A percentile compares a stretch with the other conserved stretches of the same genome.
Evolutionary conservation across 2,329 filamentous ascomycete species (phyloP).

Genomic region (Alternaria rosae): DNA sequence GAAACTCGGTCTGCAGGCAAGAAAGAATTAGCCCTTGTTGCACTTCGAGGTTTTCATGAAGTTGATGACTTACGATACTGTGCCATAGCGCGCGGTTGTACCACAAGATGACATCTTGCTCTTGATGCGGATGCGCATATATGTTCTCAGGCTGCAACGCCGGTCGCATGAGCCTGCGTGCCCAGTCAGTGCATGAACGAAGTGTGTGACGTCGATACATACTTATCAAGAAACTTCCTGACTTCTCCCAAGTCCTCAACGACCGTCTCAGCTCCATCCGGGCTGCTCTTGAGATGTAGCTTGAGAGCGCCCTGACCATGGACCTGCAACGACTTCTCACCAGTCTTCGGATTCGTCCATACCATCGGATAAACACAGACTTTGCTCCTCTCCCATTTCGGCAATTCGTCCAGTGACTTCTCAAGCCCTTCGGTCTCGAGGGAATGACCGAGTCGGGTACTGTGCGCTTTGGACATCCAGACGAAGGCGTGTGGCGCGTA

Average conservation of each 20-base stretch:
- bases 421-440: constrained; percentile 16
- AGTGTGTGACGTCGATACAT: accelerated
- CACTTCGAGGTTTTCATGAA: not conserved
- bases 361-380: constrained; percentile 19
- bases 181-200: not conserved
- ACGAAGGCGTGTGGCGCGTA: constrained; percentile 56
- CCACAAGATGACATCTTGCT: constrained; percentile 23
- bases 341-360: constrained; percentile 18
- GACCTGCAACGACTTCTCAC: constrained; percentile 17
- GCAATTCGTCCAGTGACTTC: constrained; percentile 13
- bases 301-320: constrained; percentile 8
- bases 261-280: not conserved
- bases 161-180: constrained; percentile 11
- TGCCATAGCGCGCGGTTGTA: constrained; percentile 23
- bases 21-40: not conserved
- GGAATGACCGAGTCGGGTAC: constrained; percentile 12
- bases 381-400: constrained; percentile 13
- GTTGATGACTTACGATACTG: constrained; percentile 12
- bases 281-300: not conserved
- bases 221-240: not conserved
- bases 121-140: constrained; percentile 20
- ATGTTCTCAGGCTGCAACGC: constrained; percentile 17
- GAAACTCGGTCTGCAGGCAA: constrained; percentile 13
- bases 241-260: not conserved
- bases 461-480: constrained; percentile 21